These are phyloP conservation scores for Naganishia cerealis DNA, from an alignment of 1,284 basidiomycete genomes.

Conservation along the genomic window DNA sequence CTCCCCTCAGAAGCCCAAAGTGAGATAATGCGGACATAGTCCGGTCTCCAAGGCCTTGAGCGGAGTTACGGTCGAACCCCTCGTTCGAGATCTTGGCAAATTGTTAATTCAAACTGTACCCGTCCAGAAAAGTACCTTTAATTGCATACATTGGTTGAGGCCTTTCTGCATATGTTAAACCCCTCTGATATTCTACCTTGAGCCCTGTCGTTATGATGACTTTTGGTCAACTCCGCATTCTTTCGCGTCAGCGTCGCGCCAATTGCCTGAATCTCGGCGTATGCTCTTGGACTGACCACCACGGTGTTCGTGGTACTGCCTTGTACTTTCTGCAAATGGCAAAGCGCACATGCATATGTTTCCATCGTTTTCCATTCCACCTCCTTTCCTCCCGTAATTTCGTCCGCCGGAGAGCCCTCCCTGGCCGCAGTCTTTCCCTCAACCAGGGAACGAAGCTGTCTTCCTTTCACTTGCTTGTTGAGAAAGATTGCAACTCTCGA, in stretches of 20 bases:
- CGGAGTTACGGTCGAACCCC: conserved; percentile 2
- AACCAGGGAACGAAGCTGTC: not conserved
- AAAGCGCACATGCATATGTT: not conserved
- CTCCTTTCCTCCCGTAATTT: not conserved
- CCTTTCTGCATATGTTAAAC: not conserved
- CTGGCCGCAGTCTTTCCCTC: not conserved
- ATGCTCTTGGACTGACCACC: not conserved
- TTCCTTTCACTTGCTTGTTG: not conserved
- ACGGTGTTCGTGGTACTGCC: not conserved
- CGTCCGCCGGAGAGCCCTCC: not conserved
- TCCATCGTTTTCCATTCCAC: conserved; percentile 15
- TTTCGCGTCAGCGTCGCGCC: conserved; percentile 2
- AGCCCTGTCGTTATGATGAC: conserved; percentile 2
- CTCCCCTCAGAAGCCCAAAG: not conserved
- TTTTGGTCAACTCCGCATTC: not conserved
- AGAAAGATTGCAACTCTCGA: conserved; percentile 1
- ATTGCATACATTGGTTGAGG: not conserved
- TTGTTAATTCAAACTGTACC: not conserved
- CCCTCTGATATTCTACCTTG: not conserved
- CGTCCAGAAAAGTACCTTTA: not conserved
- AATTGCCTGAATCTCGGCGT: not conserved
- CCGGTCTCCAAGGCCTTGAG: not conserved
- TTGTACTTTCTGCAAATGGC: conserved; percentile 5
- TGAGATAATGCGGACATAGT: conserved; percentile 6
- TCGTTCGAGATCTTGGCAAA: conserved; percentile 1